These are phyloP conservation scores for Bruguiera gymnorhiza DNA, from an alignment of 345 rosid species.

Conservation along the genomic window DNA sequence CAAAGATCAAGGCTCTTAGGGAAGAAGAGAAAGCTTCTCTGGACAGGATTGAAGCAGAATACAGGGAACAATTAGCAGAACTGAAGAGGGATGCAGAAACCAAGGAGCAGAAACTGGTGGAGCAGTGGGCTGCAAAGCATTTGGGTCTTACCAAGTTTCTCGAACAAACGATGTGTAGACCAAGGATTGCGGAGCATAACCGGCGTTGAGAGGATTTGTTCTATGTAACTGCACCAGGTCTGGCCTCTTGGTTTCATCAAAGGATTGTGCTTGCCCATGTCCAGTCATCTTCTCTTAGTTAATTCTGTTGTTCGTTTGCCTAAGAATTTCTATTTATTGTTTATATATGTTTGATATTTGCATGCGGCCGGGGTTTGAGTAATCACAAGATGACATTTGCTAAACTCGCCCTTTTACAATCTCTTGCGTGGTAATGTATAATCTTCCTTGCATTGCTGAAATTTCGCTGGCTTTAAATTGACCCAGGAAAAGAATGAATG, in stretches of 20 bases:
- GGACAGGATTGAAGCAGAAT: conserved; percentile 79
- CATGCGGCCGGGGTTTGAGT: conserved; percentile 5
- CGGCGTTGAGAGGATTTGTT: conserved; percentile 29
- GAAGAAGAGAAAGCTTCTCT: conserved; percentile 72
- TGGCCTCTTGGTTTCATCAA: conserved; percentile 1
- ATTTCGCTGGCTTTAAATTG: too few species aligned
- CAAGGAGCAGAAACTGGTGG: conserved; percentile 85
- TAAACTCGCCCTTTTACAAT: conserved; percentile 15
- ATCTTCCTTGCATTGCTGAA: too few species aligned
- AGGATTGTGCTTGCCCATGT: not conserved
- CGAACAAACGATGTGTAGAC: conserved; percentile 68
- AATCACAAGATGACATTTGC: conserved; percentile 17
- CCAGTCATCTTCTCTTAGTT: not conserved
- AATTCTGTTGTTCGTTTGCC: conserved; percentile 13
- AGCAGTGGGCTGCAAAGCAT: conserved; percentile 81
- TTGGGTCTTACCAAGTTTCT: conserved; percentile 65
- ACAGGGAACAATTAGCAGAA: conserved; percentile 63
- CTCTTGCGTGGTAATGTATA: not conserved
- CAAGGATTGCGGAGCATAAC: conserved; percentile 41
- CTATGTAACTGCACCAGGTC: not conserved
- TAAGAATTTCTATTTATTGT: conserved; percentile 14
- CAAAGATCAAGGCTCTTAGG: conserved; percentile 74
- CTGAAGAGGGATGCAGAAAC: conserved; percentile 77
- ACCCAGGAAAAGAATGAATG: too few species aligned
- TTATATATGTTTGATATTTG: conserved; percentile 18